A percentile compares a stretch with the other conserved stretches of the same genome.
phyloP scores from a whole-genome alignment of 2,329 filamentous ascomycete genomes.

The Mariannaea elegans region DNA sequence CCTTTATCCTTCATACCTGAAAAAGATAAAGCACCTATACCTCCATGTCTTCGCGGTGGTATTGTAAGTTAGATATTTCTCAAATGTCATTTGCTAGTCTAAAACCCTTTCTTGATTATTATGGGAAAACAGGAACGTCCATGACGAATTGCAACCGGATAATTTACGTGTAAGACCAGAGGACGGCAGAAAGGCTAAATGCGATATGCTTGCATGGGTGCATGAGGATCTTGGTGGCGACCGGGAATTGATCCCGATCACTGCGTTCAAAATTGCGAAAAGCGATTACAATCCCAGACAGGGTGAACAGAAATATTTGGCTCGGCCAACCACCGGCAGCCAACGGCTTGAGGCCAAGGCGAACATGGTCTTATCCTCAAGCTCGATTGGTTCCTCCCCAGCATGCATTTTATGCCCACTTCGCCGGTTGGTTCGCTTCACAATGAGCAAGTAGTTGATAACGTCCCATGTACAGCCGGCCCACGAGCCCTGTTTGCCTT shows the following conservation, averaged over 20 bases:
- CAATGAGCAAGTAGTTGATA: conserved; percentile 9
- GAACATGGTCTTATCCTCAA: conserved; percentile 31
- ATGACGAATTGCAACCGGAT: no score
- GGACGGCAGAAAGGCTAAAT: no score
- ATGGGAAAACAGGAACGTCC: no score
- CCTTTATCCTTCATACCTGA: no score
- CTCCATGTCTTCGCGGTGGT: no score
- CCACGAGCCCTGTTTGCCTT: conserved; percentile 15
- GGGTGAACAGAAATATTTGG: conserved; percentile 17
- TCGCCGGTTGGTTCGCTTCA: conserved; percentile 16
- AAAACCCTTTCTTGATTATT: no score
- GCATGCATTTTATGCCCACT: conserved; percentile 28
- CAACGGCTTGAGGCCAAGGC: conserved; percentile 30
- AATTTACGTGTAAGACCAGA: no score
- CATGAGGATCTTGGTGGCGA: conserved; percentile 5
- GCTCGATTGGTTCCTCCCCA: conserved; percentile 27
- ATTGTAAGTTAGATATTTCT: no score
- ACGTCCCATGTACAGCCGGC: conserved; percentile 19
- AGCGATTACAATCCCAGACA: background rate
- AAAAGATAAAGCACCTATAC: no score
- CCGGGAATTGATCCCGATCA: conserved; percentile 10
- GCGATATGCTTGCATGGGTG: background rate
- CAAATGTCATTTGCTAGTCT: no score
- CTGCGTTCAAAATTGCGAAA: conserved; percentile 1
- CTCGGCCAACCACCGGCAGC: conserved; percentile 33